Percentiles rank a stretch among this genome's conserved stretches.
Conservation (phyloP, 1,284 basidiomycete species). For the Vanrija humicola region DNA sequence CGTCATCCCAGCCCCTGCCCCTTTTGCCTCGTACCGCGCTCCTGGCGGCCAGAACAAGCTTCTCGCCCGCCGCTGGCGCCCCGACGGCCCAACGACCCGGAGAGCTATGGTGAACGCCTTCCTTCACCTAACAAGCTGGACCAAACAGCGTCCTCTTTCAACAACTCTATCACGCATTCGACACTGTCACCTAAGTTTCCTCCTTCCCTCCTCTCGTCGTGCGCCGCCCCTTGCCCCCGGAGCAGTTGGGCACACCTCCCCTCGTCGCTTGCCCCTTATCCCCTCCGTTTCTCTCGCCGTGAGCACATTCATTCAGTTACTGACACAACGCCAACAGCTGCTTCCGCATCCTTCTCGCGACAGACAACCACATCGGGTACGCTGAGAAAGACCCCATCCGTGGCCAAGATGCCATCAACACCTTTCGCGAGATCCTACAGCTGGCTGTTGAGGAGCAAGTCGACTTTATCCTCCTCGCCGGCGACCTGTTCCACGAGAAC, state of each 20-base stretch:
- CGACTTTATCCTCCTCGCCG: conserved; percentile 88
- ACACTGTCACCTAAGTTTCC: too few relatives aligned
- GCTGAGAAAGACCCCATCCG: conserved; percentile 90
- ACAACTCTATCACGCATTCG: too few relatives aligned
- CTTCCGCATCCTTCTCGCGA: conserved; percentile 80
- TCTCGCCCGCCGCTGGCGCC: conserved; percentile 1
- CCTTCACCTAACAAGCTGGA: too few relatives aligned
- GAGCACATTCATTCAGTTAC: not conserved
- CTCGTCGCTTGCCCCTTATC: too few relatives aligned
- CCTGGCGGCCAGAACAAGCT: not conserved
- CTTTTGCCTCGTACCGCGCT: not conserved
- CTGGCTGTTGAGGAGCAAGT: conserved; percentile 85
- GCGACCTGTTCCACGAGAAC: conserved; percentile 98
- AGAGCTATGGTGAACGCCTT: too few relatives aligned
- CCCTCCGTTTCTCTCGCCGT: not conserved
- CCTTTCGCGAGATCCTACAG: conserved; percentile 89
- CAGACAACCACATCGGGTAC: conserved; percentile 95
- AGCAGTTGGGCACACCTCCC: too few relatives aligned
- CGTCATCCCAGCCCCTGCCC: too few relatives aligned
- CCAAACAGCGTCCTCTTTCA: too few relatives aligned
- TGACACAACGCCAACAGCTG: conserved; percentile 29
- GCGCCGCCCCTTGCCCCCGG: too few relatives aligned
- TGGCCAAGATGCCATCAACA: conserved; percentile 91
- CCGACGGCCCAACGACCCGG: too few relatives aligned
- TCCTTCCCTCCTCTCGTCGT: too few relatives aligned